These are phyloP conservation scores for Chytriomyces sp. DNA, from an alignment of 192 early-diverging fungal genomes.

Conservation along the genomic window DNA sequence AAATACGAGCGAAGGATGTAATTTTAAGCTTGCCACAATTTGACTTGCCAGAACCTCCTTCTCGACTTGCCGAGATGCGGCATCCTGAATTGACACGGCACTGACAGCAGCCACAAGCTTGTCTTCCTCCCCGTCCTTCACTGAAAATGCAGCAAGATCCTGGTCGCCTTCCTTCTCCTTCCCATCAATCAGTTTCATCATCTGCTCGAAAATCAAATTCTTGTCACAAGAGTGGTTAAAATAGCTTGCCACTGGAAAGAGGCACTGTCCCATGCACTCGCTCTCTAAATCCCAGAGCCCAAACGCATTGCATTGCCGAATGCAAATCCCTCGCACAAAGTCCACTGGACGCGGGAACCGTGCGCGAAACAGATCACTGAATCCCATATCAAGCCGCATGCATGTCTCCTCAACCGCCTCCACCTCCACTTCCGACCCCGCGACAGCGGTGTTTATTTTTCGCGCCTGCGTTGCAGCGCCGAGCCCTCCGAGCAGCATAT, in stretches of 20 bases:
- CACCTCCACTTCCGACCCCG: too few species aligned
- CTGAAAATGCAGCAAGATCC: background rate
- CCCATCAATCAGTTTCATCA: background rate
- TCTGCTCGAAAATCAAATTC: slow-evolving; percentile 23
- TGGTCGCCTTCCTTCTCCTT: background rate
- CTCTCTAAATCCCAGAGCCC: slow-evolving; percentile 36
- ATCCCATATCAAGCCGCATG: too few species aligned
- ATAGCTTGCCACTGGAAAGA: slow-evolving; percentile 35
- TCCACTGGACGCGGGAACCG: slow-evolving; percentile 18
- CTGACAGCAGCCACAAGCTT: too few species aligned
- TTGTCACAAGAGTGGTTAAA: slow-evolving; percentile 44
- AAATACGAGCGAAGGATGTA: background rate
- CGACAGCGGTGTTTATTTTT: background rate
- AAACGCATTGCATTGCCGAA: slow-evolving; percentile 35
- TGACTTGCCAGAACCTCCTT: background rate
- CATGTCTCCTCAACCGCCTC: too few species aligned
- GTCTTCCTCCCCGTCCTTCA: background rate
- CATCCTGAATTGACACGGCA: too few species aligned
- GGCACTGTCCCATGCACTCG: slow-evolving; percentile 34
- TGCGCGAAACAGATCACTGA: slow-evolving; percentile 18
- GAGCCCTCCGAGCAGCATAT: background rate
- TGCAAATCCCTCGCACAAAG: slow-evolving; percentile 17
- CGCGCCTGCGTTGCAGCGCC: background rate
- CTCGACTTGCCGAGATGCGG: too few species aligned
- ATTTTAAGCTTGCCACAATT: background rate